A percentile compares a stretch with the other conserved stretches of the same genome.
These are phyloP conservation scores for Lippia alba DNA, from an alignment of 305 asterid species.

Conservation along the genomic window DNA sequence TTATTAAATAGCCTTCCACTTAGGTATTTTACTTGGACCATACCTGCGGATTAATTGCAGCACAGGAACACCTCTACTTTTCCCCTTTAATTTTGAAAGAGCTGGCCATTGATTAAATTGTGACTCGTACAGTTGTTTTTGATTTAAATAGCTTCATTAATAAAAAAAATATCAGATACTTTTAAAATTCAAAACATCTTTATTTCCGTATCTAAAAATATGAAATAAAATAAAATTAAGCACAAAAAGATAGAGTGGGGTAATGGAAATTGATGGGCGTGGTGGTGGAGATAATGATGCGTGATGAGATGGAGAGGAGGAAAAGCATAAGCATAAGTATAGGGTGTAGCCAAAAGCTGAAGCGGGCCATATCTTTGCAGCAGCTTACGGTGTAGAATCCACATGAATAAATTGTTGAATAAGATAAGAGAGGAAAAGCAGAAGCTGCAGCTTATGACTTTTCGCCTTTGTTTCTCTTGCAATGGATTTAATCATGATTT, in stretches of 20 bases:
- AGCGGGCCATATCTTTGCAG: slow-evolving; percentile 17
- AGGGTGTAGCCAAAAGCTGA: not conserved
- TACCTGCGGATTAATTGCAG: not conserved
- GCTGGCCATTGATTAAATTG: not conserved
- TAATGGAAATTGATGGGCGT: slow-evolving; percentile 8
- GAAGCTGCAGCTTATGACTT: slow-evolving; percentile 31
- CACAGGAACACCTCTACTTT: not conserved
- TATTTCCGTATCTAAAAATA: no score
- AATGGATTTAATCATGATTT: slow-evolving; percentile 38
- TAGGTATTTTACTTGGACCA: not conserved
- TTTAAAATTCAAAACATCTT: no score
- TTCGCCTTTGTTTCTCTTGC: slow-evolving; percentile 19
- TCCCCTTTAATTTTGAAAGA: no score
- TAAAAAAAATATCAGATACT: no score
- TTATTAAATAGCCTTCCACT: not conserved
- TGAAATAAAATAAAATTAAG: not conserved
- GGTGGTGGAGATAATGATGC: slow-evolving; percentile 41
- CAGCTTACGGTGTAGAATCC: slow-evolving; percentile 20
- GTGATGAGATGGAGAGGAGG: slow-evolving; percentile 25
- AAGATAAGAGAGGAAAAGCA: slow-evolving; percentile 18
- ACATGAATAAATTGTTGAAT: not conserved
- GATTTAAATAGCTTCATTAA: no score
- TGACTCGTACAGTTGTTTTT: no score
- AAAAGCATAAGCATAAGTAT: slow-evolving; percentile 18
- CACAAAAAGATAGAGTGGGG: not conserved